Evolutionary conservation across 805 yeast species (phyloP).

Genomic region (Sungouiozyma intestinalis): DNA sequence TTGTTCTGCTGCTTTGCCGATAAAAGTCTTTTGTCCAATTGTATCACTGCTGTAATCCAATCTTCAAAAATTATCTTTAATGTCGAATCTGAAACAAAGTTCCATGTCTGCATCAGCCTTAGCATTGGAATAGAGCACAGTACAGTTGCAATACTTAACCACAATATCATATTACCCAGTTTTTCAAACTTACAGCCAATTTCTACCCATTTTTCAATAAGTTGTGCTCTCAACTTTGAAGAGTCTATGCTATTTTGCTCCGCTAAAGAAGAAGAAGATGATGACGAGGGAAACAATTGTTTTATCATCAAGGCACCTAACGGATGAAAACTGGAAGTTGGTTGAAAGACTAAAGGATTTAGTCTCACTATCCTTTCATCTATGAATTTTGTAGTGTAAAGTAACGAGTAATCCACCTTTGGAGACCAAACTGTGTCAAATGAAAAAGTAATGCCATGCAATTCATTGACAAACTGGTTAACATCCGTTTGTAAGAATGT

Average conservation of each 20-base stretch:
- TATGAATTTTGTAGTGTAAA: conserved; percentile 39
- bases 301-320: conserved; percentile 58
- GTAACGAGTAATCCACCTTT: conserved; percentile 61
- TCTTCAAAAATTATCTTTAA: conserved; percentile 57
- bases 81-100: conserved; percentile 47
- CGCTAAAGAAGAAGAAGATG: neutral
- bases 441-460: conserved; percentile 55
- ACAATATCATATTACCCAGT: conserved; percentile 85
- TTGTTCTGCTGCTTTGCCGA: conserved; percentile 45
- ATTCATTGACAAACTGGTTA: conserved; percentile 47
- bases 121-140: conserved; percentile 75
- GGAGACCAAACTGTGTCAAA: conserved; percentile 72
- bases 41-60: conserved; percentile 91
- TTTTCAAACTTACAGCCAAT: conserved; percentile 69
- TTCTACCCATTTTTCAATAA: conserved; percentile 75
- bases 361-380: conserved; percentile 29
- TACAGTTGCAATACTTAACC: conserved; percentile 82
- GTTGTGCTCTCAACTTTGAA: conserved; percentile 41
- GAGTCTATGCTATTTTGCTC: neutral
- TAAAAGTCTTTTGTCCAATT: conserved; percentile 66
- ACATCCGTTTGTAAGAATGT: conserved; percentile 45
- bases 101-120: conserved; percentile 68
- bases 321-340: conserved; percentile 58
- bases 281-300: conserved; percentile 45
- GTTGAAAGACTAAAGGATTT: conserved; percentile 73